Evolutionary conservation across 805 yeast species (phyloP).

Genomic region (Saturnispora diversa): DNA sequence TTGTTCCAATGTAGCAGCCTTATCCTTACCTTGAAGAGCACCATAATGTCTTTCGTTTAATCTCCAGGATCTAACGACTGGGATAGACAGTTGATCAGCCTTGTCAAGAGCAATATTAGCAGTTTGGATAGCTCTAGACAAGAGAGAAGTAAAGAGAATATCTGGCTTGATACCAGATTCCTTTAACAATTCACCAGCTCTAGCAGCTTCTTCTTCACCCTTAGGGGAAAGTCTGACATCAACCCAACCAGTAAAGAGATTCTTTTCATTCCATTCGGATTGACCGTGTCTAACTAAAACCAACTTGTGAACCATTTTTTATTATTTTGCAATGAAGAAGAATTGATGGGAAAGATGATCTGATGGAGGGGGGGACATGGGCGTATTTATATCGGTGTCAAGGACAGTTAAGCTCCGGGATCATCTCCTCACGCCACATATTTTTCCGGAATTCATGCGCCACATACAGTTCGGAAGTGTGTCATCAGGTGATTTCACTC

Average conservation of each 20-base stretch:
- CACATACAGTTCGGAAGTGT: too few relatives aligned
- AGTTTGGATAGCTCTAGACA: constrained; percentile 93
- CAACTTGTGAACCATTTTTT: constrained; percentile 44
- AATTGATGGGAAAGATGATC: not conserved
- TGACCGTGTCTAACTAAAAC: constrained; percentile 98
- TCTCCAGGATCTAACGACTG: constrained; percentile 94
- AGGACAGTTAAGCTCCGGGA: too few relatives aligned
- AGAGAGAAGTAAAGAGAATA: constrained; percentile 80
- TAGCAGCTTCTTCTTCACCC: constrained; percentile 85
- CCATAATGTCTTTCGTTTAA: constrained; percentile 99
- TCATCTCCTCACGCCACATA: too few relatives aligned
- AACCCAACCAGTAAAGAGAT: constrained; percentile 98
- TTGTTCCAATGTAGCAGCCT: constrained; percentile 81
- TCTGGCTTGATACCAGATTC: constrained; percentile 83
- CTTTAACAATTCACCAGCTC: constrained; percentile 88
- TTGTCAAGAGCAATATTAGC: constrained; percentile 87
- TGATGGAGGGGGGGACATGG: too few relatives aligned
- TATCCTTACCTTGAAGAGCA: constrained; percentile 97
- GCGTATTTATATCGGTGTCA: too few relatives aligned
- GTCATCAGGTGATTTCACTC: not conserved
- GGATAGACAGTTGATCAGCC: constrained; percentile 86
- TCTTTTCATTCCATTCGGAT: constrained; percentile 98
- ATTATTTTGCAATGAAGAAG: not conserved
- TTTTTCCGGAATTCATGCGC: too few relatives aligned
- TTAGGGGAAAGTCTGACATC: constrained; percentile 77